Evolutionary conservation across 768 basidiomycete genomes (phyloP).

Genomic region (Suillus weaverae): DNA sequence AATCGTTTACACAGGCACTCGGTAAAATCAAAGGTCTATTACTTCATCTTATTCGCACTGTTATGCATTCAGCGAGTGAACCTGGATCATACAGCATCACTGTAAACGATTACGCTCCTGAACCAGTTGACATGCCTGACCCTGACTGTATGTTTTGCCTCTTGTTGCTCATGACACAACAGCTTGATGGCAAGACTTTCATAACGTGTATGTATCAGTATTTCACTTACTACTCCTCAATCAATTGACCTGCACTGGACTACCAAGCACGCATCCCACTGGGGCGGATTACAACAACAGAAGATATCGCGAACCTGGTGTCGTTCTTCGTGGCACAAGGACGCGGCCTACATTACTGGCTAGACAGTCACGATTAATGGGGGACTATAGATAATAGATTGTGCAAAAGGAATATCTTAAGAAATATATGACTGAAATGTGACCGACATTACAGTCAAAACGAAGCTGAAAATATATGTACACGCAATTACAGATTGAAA

Average conservation of each 20-base stretch:
- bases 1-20: constrained; percentile 3
- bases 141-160: too few species aligned
- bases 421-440: too few species aligned
- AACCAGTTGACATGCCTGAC: constrained; percentile 8
- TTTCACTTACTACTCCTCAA: not conserved
- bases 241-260: not conserved
- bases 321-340: constrained; percentile 30
- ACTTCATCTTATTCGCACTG: too few species aligned
- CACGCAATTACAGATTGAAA: not conserved
- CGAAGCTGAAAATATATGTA: not conserved
- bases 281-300: not conserved
- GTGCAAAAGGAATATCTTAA: not conserved
- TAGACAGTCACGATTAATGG: not conserved
- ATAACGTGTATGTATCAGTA: not conserved
- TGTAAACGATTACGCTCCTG: constrained; percentile 14
- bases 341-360: constrained; percentile 27
- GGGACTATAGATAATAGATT: not conserved
- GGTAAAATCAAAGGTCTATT: too few species aligned
- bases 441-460: not conserved
- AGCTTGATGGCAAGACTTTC: not conserved
- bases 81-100: too few species aligned
- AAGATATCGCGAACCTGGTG: constrained; percentile 16
- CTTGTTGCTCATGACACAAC: not conserved
- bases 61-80: too few species aligned
- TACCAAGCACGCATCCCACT: not conserved